Base-by-base conservation (phyloP, 2,329 filamentous ascomycete species). In the Stachybotrys echinatus region DNA sequence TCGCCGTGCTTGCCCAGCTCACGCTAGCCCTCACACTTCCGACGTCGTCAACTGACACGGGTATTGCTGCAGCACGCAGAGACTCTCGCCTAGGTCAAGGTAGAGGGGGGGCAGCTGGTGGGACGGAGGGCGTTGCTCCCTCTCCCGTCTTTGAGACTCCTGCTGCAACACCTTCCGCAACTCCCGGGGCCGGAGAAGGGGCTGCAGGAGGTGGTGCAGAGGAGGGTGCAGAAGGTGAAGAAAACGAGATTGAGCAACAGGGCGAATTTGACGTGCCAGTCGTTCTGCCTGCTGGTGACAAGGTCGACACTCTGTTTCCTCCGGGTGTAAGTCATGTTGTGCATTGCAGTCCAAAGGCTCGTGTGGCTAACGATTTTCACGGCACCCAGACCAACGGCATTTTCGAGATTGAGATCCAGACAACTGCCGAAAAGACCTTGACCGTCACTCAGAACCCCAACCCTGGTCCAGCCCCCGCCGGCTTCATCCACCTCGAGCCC, bases 401-500 rank as follows among this genome's bases (percentile, higher is more conserved):
- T 17, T 60, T 73, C 47, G 70, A 73, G 48, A 58, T 71, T 50
- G 70, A 73, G 55, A 69, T 72, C 56, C 60, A 68, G 50, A 68
- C 68, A 51, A 42, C 59, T 2, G 55, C 58, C 6, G 65, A 55
- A 38, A 60, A 63, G n/a, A 61, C 55, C n/a, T 57, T 71, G 8
- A 63, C 59, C 38, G 69, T 71, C 47, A 65, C 61, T 23, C 66
- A 70, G 54, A 72, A 72, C 59, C 55, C 54, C 18, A 61, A 54
- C 6, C 69, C 69, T 0, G 64, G 63, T 3, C 50, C 63, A 2
- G 48, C 69, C 1, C 70, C 69, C 0, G 48, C 59, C 3, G 70
- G 70, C 14, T 73, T 72, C 55, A 54, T 58, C 12, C 60, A 62
- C 6, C 55, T 70, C n/a, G 70, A 73, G 52, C 59, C 66, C 5